Evolutionary conservation across 768 basidiomycete species (phyloP).

Genomic region (Serendipita indica): DNA sequence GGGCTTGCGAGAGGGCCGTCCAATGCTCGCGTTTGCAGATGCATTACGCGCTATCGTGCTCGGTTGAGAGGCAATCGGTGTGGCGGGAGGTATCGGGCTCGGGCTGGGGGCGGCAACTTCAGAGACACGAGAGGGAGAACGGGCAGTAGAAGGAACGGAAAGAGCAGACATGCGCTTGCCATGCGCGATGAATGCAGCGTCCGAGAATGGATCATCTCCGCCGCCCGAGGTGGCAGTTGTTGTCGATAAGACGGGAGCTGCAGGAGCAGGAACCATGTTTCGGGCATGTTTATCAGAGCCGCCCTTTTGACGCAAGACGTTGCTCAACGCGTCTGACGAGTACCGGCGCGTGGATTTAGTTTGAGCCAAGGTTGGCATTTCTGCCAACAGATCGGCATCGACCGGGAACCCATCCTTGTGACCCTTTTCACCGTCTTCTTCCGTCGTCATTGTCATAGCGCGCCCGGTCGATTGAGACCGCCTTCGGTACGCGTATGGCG

Average conservation of each 20-base stretch:
- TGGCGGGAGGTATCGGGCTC: neutral
- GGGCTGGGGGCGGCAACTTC: neutral
- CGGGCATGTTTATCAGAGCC: neutral
- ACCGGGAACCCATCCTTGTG: neutral
- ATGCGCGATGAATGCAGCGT: neutral
- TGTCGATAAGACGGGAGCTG: neutral
- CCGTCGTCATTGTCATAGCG: neutral
- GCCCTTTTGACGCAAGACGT: neutral
- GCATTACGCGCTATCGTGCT: neutral
- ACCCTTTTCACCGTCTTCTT: neutral
- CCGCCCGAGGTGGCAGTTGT: neutral
- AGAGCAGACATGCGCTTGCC: neutral
- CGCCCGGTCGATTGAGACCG: neutral
- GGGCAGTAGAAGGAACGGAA: neutral
- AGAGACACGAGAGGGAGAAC: neutral
- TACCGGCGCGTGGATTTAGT: neutral
- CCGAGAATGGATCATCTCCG: neutral
- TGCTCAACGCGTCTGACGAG: neutral
- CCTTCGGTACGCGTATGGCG: neutral
- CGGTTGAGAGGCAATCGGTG: neutral
- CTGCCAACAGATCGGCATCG: neutral
- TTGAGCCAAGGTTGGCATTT: neutral
- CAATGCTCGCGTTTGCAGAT: neutral
- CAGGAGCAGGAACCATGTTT: neutral
- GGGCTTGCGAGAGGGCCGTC: neutral